These are phyloP conservation scores for Corchorus olitorius DNA, from an alignment of 345 rosid species.

Conservation along the genomic window DNA sequence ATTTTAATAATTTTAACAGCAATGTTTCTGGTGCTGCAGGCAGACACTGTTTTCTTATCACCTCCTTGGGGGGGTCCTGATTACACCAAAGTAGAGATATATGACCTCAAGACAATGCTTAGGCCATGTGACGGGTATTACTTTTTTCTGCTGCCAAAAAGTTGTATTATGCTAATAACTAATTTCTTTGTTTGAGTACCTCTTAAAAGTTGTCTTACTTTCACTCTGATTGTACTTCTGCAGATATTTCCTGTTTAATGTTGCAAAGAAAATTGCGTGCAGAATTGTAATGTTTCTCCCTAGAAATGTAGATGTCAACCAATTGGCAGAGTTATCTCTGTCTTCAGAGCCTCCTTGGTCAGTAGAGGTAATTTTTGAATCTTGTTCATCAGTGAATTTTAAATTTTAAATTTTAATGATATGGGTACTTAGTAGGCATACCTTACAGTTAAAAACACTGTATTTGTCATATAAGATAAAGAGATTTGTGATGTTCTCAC, in stretches of 20 bases:
- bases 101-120: constrained; percentile 81
- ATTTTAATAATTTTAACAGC: constrained; percentile 6
- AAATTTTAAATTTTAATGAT: too few relatives aligned
- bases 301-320: constrained; percentile 74
- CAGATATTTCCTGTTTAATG: constrained; percentile 67
- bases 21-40: constrained; percentile 45
- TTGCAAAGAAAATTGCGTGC: constrained; percentile 62
- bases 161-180: background rate
- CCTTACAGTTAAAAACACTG: background rate
- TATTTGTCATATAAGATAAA: background rate
- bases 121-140: constrained; percentile 83
- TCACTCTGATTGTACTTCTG: constrained; percentile 30
- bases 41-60: constrained; percentile 78
- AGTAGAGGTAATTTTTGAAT: constrained; percentile 19
- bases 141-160: background rate
- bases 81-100: constrained; percentile 61
- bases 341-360: constrained; percentile 44
- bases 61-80: constrained; percentile 99
- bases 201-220: background rate
- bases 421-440: background rate
- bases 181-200: background rate
- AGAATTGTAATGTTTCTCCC: constrained; percentile 86
- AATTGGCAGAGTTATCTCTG: constrained; percentile 79
- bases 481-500: background rate
- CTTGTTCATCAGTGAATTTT: background rate